A percentile compares a stretch with the other conserved stretches of the same genome.
phyloP scores from a whole-genome alignment of 306 rosid genomes.

The Medicago truncatula region DNA sequence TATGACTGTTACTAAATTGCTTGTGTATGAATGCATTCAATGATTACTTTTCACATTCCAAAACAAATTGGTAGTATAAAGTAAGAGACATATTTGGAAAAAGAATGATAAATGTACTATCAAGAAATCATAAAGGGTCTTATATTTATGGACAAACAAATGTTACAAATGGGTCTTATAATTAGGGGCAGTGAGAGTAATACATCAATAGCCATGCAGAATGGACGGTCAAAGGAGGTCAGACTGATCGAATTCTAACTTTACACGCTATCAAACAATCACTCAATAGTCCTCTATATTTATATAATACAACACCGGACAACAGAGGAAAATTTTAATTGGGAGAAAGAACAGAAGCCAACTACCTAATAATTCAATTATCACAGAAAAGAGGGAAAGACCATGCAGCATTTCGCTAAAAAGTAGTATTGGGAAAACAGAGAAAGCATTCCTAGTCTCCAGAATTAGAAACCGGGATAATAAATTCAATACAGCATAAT shows the following conservation, averaged over 20 bases:
- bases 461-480: constrained; percentile 11
- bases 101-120: too few relatives aligned
- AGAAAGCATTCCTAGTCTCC: constrained; percentile 4
- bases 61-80: too few relatives aligned
- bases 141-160: too few relatives aligned
- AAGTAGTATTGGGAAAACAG: background rate
- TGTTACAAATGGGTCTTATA: too few relatives aligned
- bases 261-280: background rate
- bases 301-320: constrained; percentile 18
- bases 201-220: background rate
- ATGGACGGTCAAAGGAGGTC: constrained; percentile 10
- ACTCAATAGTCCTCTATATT: background rate
- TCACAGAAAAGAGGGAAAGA: constrained; percentile 23
- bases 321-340: constrained; percentile 22
- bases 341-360: background rate
- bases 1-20: too few relatives aligned
- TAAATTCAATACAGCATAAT: constrained; percentile 7
- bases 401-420: background rate
- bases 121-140: too few relatives aligned
- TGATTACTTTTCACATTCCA: too few relatives aligned
- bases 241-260: background rate
- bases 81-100: too few relatives aligned
- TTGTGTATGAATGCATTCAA: too few relatives aligned
- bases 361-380: constrained; percentile 19
- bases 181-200: too few relatives aligned